Conservation (phyloP, 2,329 filamentous ascomycete species). For the Thelonectria rubi region DNA sequence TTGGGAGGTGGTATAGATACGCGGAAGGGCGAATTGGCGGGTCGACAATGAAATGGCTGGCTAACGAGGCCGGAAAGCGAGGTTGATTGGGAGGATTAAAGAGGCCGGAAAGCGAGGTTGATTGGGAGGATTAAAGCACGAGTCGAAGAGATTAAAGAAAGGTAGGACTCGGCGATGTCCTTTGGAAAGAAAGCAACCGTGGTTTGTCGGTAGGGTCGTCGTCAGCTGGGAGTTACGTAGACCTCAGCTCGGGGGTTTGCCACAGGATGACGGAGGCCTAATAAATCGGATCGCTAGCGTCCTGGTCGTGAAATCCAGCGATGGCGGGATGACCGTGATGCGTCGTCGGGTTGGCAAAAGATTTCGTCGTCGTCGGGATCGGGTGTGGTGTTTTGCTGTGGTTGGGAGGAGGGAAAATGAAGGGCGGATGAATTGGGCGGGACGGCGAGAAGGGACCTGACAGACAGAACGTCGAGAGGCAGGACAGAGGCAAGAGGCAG, state of each 20-base stretch:
- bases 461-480: conserved; percentile 30
- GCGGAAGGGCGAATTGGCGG: conserved; percentile 16
- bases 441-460: conserved; percentile 32
- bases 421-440: conserved; percentile 34
- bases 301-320: conserved; percentile 17
- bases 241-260: conserved; percentile 36
- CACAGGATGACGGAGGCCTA: conserved; percentile 38
- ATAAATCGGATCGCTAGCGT: conserved; percentile 31
- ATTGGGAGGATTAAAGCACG: conserved; percentile 22
- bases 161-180: conserved; percentile 22
- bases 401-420: conserved; percentile 31
- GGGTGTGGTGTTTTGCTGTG: conserved; percentile 23
- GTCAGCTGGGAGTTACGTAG: conserved; percentile 43
- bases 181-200: conserved; percentile 23
- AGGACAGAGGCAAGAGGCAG: conserved; percentile 33
- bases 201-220: conserved; percentile 39
- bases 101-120: conserved; percentile 18
- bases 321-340: conserved; percentile 30
- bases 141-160: conserved; percentile 34
- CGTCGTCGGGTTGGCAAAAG: conserved; percentile 16
- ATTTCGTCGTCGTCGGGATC: conserved; percentile 19
- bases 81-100: conserved; percentile 17
- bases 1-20: not conserved
- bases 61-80: conserved; percentile 28
- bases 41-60: conserved; percentile 3